These are phyloP conservation scores for Iris macrosiphon DNA, from an alignment of 106 monocot species.

Conservation along the genomic window DNA sequence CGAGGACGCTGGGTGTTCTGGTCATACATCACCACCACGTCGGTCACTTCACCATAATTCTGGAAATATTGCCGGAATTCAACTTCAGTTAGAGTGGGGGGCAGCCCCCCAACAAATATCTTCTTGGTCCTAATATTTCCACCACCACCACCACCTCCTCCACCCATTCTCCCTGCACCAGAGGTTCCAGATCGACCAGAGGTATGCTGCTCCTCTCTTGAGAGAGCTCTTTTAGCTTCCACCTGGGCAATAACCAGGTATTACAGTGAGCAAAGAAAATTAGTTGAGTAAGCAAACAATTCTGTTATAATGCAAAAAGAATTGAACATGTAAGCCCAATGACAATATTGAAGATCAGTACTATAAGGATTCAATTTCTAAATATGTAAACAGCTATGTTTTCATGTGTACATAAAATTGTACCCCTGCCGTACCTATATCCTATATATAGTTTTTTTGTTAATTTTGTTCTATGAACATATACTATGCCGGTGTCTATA, in stretches of 20 bases:
- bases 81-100: slow-evolving; percentile 22
- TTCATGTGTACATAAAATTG: too few relatives aligned
- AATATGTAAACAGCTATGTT: too few relatives aligned
- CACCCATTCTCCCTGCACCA: slow-evolving; percentile 4
- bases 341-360: too few relatives aligned
- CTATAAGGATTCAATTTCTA: too few relatives aligned
- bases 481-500: too few relatives aligned
- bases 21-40: slow-evolving; percentile 90
- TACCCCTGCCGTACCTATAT: too few relatives aligned
- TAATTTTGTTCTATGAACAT: too few relatives aligned
- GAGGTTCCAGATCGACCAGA: slow-evolving; percentile 11
- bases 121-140: slow-evolving; percentile 27
- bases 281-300: background rate
- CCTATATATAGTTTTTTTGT: too few relatives aligned
- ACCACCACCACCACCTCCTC: slow-evolving; percentile 11
- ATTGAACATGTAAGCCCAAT: too few relatives aligned
- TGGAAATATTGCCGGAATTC: slow-evolving; percentile 31
- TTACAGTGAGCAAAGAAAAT: background rate
- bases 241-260: slow-evolving; percentile 20
- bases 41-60: slow-evolving; percentile 66
- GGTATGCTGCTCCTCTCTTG: slow-evolving; percentile 34
- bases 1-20: slow-evolving; percentile 74
- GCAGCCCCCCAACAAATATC: slow-evolving; percentile 44
- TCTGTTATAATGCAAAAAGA: background rate
- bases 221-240: slow-evolving; percentile 41